Conservation (phyloP, 1,139 yeast genomes). For the Blastobotrys arbuscula region DNA sequence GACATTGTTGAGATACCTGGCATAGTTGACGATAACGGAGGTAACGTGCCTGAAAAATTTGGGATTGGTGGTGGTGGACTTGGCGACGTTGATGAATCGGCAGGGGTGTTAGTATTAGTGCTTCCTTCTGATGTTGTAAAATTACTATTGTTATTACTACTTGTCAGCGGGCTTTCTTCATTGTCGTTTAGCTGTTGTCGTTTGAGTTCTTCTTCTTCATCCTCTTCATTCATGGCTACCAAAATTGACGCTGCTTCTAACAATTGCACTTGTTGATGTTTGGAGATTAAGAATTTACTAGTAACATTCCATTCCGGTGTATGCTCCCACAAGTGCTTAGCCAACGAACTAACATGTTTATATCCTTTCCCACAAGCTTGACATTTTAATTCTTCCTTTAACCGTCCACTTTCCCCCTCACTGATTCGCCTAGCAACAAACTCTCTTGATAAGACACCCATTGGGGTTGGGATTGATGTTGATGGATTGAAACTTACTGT, state of each 20-base stretch:
- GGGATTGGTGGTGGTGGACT: background rate
- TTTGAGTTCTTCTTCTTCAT: conserved; percentile 17
- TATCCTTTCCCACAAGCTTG: conserved; percentile 90
- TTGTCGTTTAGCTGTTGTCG: conserved; percentile 14
- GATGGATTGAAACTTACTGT: background rate
- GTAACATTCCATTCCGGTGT: conserved; percentile 92
- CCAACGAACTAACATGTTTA: conserved; percentile 77
- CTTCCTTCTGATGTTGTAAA: background rate
- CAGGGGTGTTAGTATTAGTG: background rate
- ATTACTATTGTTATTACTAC: background rate
- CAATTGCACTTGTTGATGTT: conserved; percentile 86
- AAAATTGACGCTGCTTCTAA: conserved; percentile 83
- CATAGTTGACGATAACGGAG: conserved; percentile 11
- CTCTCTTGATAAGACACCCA: conserved; percentile 38
- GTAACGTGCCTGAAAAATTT: background rate
- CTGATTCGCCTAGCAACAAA: conserved; percentile 77
- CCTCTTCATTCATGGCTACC: conserved; percentile 69
- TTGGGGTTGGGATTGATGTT: conserved; percentile 10
- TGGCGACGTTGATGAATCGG: conserved; percentile 2
- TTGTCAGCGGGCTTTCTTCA: background rate
- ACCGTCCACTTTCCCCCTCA: conserved; percentile 80
- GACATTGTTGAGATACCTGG: conserved; percentile 18
- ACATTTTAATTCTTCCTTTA: conserved; percentile 77
- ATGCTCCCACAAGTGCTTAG: conserved; percentile 75
- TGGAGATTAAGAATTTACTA: conserved; percentile 70